These are phyloP conservation scores for Cladosporium cucumerinum DNA, from an alignment of 2,329 filamentous ascomycete genomes.

Conservation along the genomic window DNA sequence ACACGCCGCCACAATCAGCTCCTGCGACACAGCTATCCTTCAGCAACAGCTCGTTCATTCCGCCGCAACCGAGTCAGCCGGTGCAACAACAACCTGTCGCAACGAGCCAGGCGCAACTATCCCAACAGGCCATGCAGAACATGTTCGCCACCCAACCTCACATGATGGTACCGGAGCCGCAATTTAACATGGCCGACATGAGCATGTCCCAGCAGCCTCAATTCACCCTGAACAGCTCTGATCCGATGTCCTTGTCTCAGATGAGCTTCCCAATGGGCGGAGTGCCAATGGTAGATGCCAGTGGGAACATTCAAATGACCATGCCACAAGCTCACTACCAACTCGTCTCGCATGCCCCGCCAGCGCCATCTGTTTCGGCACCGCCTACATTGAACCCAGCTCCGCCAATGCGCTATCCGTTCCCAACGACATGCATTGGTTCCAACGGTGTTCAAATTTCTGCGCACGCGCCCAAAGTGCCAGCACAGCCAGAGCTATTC, in stretches of 20 bases:
- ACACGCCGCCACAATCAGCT: constrained; percentile 50
- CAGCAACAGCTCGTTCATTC: constrained; percentile 35
- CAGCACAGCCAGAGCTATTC: constrained; percentile 38
- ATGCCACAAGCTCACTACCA: constrained; percentile 18
- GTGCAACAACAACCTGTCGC: constrained; percentile 19
- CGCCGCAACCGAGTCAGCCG: constrained; percentile 9
- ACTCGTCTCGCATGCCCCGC: constrained; percentile 9
- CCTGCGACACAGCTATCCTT: constrained; percentile 50
- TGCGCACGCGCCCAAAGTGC: constrained; percentile 30
- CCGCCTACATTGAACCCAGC: constrained; percentile 18
- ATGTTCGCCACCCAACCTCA: constrained; percentile 14
- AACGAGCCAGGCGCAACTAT: constrained; percentile 20
- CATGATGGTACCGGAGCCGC: constrained; percentile 20
- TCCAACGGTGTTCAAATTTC: constrained; percentile 23
- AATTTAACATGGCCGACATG: constrained; percentile 17
- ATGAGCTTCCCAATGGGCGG: constrained; percentile 15
- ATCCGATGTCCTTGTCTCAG: constrained; percentile 1
- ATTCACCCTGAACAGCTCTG: constrained; percentile 6
- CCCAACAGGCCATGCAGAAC: constrained; percentile 20
- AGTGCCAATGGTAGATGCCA: constrained; percentile 23
- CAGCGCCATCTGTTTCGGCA: constrained; percentile 2
- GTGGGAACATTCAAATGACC: constrained; percentile 19
- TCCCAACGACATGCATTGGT: constrained; percentile 21
- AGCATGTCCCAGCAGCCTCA: constrained; percentile 10
- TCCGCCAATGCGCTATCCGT: constrained; percentile 21